phyloP scores from a whole-genome alignment of 768 basidiomycete genomes.

The Boletus rubroflammeus region DNA sequence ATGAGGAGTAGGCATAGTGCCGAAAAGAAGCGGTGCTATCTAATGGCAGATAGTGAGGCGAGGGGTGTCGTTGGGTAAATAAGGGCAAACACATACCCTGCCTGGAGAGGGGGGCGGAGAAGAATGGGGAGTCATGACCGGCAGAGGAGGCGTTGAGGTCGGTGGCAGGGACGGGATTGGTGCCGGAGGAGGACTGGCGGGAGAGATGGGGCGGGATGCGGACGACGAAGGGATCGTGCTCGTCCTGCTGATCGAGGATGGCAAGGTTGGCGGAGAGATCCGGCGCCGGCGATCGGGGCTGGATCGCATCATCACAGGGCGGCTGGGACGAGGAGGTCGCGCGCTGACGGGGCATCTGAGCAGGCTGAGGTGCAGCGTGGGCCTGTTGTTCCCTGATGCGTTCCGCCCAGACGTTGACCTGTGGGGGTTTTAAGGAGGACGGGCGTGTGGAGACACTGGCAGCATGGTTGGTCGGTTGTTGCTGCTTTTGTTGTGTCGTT shows the following conservation, averaged over 20 bases:
- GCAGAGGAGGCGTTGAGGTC: constrained; percentile 38
- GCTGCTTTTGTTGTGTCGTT: background rate
- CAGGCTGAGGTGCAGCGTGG: constrained; percentile 17
- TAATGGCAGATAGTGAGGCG: constrained; percentile 12
- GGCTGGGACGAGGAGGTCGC: constrained; percentile 9
- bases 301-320: constrained; percentile 16
- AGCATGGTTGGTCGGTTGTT: background rate
- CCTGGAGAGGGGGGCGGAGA: constrained; percentile 31
- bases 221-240: constrained; percentile 46
- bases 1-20: constrained; percentile 28
- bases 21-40: constrained; percentile 30
- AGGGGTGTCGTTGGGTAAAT: constrained; percentile 3
- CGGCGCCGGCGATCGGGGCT: constrained; percentile 16
- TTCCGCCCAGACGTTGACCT: constrained; percentile 41
- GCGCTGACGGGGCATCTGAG: constrained; percentile 15
- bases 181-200: constrained; percentile 27
- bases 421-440: constrained; percentile 18
- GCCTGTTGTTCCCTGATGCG: constrained; percentile 41
- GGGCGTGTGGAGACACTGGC: background rate
- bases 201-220: constrained; percentile 34
- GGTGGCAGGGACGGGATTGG: constrained; percentile 18
- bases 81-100: constrained; percentile 36
- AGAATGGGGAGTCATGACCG: constrained; percentile 18
- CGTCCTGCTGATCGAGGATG: constrained; percentile 24
- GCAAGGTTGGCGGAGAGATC: constrained; percentile 17